Evolutionary conservation across 1,139 yeast genomes (phyloP).

Genomic region (Kodamaea ohmeri): DNA sequence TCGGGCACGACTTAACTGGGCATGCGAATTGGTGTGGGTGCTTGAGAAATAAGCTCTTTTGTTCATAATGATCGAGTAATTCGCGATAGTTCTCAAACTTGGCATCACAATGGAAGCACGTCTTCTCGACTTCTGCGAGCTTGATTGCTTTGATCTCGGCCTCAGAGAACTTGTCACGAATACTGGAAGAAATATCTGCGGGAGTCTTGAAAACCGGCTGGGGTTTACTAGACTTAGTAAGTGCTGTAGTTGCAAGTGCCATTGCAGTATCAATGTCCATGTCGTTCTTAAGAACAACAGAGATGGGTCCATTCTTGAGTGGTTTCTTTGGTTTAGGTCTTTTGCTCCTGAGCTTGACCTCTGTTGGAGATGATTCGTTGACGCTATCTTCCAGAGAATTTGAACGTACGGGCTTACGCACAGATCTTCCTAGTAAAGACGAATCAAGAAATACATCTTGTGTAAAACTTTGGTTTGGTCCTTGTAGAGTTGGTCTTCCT

Average conservation of each 20-base stretch:
- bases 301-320: conserved; percentile 4
- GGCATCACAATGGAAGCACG: conserved; percentile 14
- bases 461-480: not conserved
- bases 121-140: conserved; percentile 13
- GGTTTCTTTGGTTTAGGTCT: conserved; percentile 1
- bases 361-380: too few species aligned
- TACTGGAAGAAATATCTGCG: conserved; percentile 6
- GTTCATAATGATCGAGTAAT: conserved; percentile 15
- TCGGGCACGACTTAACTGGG: conserved; percentile 56
- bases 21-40: conserved; percentile 34
- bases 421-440: not conserved
- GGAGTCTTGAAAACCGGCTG: not conserved
- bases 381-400: too few species aligned
- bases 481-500: not conserved
- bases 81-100: conserved; percentile 13
- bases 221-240: not conserved
- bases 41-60: conserved; percentile 12
- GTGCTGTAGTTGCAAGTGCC: conserved; percentile 15
- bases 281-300: conserved; percentile 3
- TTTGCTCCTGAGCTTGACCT: not conserved
- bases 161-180: conserved; percentile 10
- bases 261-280: conserved; percentile 17
- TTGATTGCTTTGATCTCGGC: conserved; percentile 10
- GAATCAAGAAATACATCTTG: conserved; percentile 2
- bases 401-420: too few species aligned